Base-by-base conservation (phyloP, 176 grass and related monocot species). In the Lolium perenne region DNA sequence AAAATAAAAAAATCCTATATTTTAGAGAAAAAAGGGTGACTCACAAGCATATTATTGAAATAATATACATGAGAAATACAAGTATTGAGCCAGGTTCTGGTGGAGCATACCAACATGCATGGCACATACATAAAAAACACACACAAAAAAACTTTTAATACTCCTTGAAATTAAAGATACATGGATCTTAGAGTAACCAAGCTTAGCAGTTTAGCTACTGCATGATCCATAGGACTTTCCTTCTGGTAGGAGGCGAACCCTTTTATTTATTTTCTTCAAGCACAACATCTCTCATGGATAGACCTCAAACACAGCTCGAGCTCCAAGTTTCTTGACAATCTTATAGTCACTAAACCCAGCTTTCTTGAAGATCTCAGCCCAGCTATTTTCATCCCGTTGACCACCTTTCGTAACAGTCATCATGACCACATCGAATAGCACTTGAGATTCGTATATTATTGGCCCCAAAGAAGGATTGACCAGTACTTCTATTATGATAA, bases 401-500 rank as follows among this genome's bases (percentile, higher is more conserved):
- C 85, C 71, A 5, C 86, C 90, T 16, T 43, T 57, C 0, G 61
- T 48, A 6, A 47, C 14, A 1, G 56, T 45, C 77, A 92, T 82
- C 83, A 86, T 76, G 0, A 21, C 38, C 22, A 89, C 15, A 35
- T 92, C 90, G 10, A 70, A 45, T 0, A 83, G 73, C 16, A 89
- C 61, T 11, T 80, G 48, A 7, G 87, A 78, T 72, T 92, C 79
- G 1, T 61, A 14, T 54, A 78, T 25, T 26, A 76, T 23, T 29
- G 83, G 49, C 46, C 68, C 25, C 10, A 84, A 15, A 5, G 21
- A 8, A 58, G 62, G 10, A 8, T 17, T 21, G 7, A 86, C 9
- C 6, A 86, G 10, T 43, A 92, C 78, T 5, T 88, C 82, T 12
- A 88, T 62, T 5, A 88, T 77, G 38, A 92, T 80, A n/a, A 92